Conservation (phyloP, 176 grass and related monocot genomes). For the Phyllostachys edulis region DNA sequence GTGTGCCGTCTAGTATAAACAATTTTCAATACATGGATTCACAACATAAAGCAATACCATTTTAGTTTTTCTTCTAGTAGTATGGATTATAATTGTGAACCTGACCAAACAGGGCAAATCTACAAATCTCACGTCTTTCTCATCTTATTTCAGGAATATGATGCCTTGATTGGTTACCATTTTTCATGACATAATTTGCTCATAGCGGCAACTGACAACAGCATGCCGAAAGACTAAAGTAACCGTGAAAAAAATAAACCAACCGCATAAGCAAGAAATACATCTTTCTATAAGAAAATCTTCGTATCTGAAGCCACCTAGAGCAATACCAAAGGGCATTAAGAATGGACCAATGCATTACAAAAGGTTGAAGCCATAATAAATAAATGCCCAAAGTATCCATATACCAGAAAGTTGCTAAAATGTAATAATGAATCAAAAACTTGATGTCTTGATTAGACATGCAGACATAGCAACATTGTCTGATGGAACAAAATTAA, state of each 20-base stretch:
- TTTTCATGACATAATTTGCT: not conserved
- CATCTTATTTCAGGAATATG: not conserved
- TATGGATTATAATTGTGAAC: not conserved
- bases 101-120: not conserved
- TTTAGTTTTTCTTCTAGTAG: not conserved
- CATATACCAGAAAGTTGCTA: not conserved
- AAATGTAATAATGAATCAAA: not conserved
- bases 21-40: not conserved
- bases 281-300: not conserved
- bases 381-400: slow-evolving; percentile 4
- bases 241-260: not conserved
- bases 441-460: not conserved
- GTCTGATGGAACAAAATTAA: not conserved
- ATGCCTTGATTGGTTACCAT: not conserved
- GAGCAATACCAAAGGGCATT: not conserved
- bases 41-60: not conserved
- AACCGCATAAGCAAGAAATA: not conserved
- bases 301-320: not conserved
- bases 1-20: not conserved
- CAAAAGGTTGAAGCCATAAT: not conserved
- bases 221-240: not conserved
- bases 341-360: not conserved
- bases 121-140: not conserved
- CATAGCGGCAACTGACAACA: not conserved
- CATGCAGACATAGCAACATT: not conserved